Base-by-base conservation (phyloP, 306 rosid species). In the Sicyos edulis region DNA sequence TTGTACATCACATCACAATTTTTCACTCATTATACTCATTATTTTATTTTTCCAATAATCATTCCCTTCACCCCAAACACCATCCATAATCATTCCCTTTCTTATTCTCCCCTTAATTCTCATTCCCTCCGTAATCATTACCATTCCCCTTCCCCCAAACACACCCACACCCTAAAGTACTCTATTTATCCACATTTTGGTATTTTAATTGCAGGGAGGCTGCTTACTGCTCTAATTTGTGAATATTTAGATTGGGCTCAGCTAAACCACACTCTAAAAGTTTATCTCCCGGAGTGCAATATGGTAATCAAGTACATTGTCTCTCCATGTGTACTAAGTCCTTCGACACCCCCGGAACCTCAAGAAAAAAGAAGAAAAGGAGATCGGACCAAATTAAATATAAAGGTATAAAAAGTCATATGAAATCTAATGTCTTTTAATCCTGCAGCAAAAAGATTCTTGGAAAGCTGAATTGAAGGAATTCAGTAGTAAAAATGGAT, bases 231-330 rank as follows among this genome's bases (percentile, higher is more conserved):
- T 13, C 74, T 95, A 74, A 68, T 95, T 72, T 91, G 99, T 19
- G 99, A 95, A 79, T 95, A 95, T 84, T 79, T 95, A 26, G 97
- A 95, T 82, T 95, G 99, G 97, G 96, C 99, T 3, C 99, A 93
- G 72, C 87, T 93, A 64, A 93, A 76, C 79, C 99, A 93, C 81
- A 87, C 99, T 0, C 80, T 95, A 0, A 95, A 95, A 82, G 99
- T 95, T 61, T 95, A 95, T 82, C 88, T 86, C 70, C 99, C 99
- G 0, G 99, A 95, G 78, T 95, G 97, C 80, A 95, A 95, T 83
- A 81, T 95, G 97, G 99, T 95, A 91, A 86, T 83, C 58, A 54
- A 65, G 66, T 21, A 17, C 49, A 52, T 42, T 70, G 26, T 58
- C 53, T 19, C 71, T 68, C 15, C 13, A 49, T 19, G 17, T 20